Evolutionary conservation across 2,329 filamentous ascomycete genomes (phyloP), one percentile per base, ranked within the genome.

Genomic region (Neofusicoccum sp.): DNA sequence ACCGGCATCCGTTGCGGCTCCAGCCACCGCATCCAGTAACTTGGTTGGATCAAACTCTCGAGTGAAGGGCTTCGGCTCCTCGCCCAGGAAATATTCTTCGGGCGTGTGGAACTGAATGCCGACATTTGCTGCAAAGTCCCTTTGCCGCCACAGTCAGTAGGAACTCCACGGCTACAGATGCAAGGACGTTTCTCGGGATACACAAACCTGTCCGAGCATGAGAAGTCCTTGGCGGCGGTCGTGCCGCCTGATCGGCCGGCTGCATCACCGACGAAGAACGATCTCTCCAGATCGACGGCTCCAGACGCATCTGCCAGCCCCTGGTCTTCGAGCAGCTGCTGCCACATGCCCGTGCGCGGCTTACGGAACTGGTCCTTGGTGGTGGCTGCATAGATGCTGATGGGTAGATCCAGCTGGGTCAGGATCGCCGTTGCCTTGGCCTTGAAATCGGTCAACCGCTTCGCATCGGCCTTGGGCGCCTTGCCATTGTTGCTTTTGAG

Each of bases 261-360:
- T 54, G 95, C 95, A 79, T 99, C 95, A 48, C 95, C 95, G 48
- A 99, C 88, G 73, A 97, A 97, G 66, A 97, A 81, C 29, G 91
- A 96, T 3, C 82, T 79, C 14, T 84, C 78, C 37, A 91, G 74
- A 73, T 97, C 89, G n/a, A 96, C 77, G 14, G 84, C 82, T 1
- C 79, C 79, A 33, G 52, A 28, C 4, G 72, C 71, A 58, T 80
- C 79, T 48, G 84, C 77, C 1, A 85, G 72, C 37, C 79, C 76
- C 64, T 79, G 77, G 67, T 85, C 83, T 31, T 80, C 74, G 6
- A 89, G 72, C 65, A 90, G 77, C 71, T 88, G 84, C 33, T 83
- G 81, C 94, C 95, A 99, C 91, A 98, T 97, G 22, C 93, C 94
- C 1, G 81, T 83, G 43, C 93, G 84, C 4, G 95, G 95, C 77